phyloP scores from a whole-genome alignment of 2,329 filamentous ascomycete genomes.

The Colletotrichum abscissum region DNA sequence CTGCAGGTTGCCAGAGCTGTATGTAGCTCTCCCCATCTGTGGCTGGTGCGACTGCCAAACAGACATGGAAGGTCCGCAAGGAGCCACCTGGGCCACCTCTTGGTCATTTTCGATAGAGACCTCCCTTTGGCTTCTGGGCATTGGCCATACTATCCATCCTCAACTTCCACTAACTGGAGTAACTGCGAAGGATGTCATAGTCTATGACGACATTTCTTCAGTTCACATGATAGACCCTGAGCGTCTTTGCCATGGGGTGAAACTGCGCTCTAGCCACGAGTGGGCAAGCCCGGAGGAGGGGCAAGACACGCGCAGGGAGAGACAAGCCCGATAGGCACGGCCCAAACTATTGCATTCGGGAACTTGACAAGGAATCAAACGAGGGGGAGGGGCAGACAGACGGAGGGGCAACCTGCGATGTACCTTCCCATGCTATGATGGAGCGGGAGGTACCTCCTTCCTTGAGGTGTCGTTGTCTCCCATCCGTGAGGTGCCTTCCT shows the following conservation, averaged over 20 bases:
- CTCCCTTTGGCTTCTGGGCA: slow-evolving; percentile 8
- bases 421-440: background rate
- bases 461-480: background rate
- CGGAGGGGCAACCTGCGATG: background rate
- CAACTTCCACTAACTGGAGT: background rate
- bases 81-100: slow-evolving; percentile 5
- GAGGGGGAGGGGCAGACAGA: slow-evolving; percentile 19
- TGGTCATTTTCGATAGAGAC: slow-evolving; percentile 23
- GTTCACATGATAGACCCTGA: slow-evolving; percentile 37
- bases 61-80: slow-evolving; percentile 6
- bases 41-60: slow-evolving; percentile 27
- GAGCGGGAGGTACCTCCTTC: background rate
- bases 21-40: slow-evolving; percentile 20
- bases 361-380: slow-evolving; percentile 8
- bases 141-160: slow-evolving; percentile 6
- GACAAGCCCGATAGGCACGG: slow-evolving; percentile 8
- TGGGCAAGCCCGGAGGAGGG: slow-evolving; percentile 18
- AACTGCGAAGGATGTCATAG: slow-evolving; percentile 3
- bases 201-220: slow-evolving; percentile 36
- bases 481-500: no score
- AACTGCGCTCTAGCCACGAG: slow-evolving; percentile 30
- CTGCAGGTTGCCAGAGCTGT: background rate
- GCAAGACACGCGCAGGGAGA: slow-evolving; percentile 24
- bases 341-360: background rate
- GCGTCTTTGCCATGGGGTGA: slow-evolving; percentile 33